Percentiles rank a stretch among this genome's conserved stretches.
phyloP scores from a whole-genome alignment of 2,329 filamentous ascomycete genomes.

The Colletotrichum sp. region DNA sequence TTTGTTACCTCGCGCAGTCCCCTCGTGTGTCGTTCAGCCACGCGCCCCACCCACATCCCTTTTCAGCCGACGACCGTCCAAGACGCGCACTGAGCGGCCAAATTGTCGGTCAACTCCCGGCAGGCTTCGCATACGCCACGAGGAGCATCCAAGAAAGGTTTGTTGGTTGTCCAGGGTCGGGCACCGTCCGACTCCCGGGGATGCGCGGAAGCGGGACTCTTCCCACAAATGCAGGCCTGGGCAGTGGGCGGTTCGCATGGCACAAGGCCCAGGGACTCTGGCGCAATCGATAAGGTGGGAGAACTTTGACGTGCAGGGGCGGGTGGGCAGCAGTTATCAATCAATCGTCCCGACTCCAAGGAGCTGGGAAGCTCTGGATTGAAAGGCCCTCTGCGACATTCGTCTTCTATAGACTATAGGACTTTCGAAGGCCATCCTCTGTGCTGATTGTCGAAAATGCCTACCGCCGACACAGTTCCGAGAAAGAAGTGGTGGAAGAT shows the following conservation, averaged over 20 bases:
- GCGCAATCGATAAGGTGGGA: constrained; percentile 3
- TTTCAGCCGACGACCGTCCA: not conserved
- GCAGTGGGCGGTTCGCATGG: not conserved
- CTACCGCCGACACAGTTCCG: not conserved
- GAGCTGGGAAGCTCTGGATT: not conserved
- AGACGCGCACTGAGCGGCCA: not conserved
- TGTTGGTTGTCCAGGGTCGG: not conserved
- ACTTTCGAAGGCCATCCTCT: not conserved
- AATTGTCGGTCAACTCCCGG: constrained; percentile 12
- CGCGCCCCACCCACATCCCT: not conserved
- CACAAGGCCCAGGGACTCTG: constrained; percentile 8
- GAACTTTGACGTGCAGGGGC: not conserved
- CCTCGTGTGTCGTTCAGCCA: not conserved
- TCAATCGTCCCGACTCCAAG: not conserved
- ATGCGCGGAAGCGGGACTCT: not conserved
- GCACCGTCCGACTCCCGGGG: not conserved
- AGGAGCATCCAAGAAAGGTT: not conserved
- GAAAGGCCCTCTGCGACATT: not conserved
- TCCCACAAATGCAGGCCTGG: not conserved
- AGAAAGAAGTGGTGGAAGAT: constrained; percentile 39
- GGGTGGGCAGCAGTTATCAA: not conserved
- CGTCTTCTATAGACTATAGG: no score
- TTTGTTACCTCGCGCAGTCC: not conserved
- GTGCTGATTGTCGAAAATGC: not conserved
- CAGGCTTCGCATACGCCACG: not conserved